These are phyloP conservation scores for Nelumbo lutea DNA, from an alignment of 164 flowering plant genomes.

Conservation along the genomic window DNA sequence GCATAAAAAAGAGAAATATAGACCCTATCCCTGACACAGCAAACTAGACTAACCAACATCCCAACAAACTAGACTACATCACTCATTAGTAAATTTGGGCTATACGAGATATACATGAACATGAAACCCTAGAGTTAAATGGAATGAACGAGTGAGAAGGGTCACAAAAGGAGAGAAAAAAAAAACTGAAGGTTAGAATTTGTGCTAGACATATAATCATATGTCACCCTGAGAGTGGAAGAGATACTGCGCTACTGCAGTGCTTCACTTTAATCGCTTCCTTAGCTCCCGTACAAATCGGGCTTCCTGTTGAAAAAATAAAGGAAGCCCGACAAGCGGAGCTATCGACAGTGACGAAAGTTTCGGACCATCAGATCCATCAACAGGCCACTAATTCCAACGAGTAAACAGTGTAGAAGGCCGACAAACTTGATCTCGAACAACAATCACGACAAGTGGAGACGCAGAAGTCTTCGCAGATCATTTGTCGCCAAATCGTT, in stretches of 20 bases:
- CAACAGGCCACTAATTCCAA: no score
- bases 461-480: conserved; percentile 12
- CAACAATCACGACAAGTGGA: not conserved
- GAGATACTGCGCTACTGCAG: not conserved
- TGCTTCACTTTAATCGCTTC: not conserved
- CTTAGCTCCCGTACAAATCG: not conserved
- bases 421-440: not conserved
- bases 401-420: not conserved
- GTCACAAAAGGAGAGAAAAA: no score
- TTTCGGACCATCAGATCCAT: not conserved
- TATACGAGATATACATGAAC: not conserved
- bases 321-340: not conserved
- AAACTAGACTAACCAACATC: no score
- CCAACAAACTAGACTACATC: no score
- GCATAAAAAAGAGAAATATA: no score
- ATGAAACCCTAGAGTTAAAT: not conserved
- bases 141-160: no score
- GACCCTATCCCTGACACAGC: no score
- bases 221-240: not conserved
- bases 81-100: not conserved
- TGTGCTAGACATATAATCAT: no score
- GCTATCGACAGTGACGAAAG: not conserved
- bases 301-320: conserved; percentile 3
- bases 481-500: conserved; percentile 12
- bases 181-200: no score